Evolutionary conservation across 257 asterid species (phyloP), one percentile per base, ranked within the genome.

Genomic region (Schizonepeta tenuifolia): DNA sequence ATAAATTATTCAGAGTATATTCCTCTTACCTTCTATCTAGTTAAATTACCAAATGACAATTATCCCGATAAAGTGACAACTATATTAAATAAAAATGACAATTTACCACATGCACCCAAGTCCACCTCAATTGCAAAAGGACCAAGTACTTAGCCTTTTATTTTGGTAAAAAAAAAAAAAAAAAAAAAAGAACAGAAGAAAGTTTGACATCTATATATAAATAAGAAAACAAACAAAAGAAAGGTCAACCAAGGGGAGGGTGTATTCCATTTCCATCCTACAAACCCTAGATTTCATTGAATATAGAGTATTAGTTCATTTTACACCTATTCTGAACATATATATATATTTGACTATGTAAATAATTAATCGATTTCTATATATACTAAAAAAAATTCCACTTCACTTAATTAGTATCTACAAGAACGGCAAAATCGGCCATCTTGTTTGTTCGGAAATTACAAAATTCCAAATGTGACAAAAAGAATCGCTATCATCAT

Each of bases 151-250:
- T 41, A 11, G 41, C 17, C 20, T n/a, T n/a, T n/a, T n/a, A 47
- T 15, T 4, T 47, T 1, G 0, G 8, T 7, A 36, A 7, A 36
- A 36, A n/a, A n/a, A n/a, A n/a, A n/a, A n/a, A n/a, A n/a, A n/a
- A n/a, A n/a, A n/a, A n/a, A n/a, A n/a, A n/a, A n/a, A n/a, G n/a
- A n/a, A n/a, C n/a, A n/a, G n/a, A n/a, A n/a, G n/a, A n/a, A 31
- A 31, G 36, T 31, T 31, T 31, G 36, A 5, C 36, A 31, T 31
- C 9, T 40, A 72, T 65, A 7, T 44, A 46, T 14, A 50, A 67
- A 67, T 2, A 31, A 60, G 54, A 43, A 33, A 60, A 73, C 26
- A 67, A 59, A 71, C 81, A 72, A 56, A 64, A 70, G 47, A 67
- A 70, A 41, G 7, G 59, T 38, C 68, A 73, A 78, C 50, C 2